Percentiles rank a stretch among this genome's conserved stretches.
phyloP scores from a whole-genome alignment of 371 early-diverging fungal species.

The Coemansia sp. region DNA sequence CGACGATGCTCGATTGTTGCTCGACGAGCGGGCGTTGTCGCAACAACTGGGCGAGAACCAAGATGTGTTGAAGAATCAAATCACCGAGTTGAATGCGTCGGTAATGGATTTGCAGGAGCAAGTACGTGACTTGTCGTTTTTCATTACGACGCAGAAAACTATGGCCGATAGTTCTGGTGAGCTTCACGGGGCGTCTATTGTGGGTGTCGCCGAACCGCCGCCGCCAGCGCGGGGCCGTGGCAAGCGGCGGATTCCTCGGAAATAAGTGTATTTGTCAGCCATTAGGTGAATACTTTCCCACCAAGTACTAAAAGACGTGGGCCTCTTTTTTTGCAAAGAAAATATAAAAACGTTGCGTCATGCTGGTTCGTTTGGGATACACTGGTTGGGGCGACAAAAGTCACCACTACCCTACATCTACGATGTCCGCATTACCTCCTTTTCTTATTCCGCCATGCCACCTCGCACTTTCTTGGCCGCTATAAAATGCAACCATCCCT shows the following conservation, averaged over 20 bases:
- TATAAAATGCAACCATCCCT: too few relatives aligned
- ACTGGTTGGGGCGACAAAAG: too few relatives aligned
- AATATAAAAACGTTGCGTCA: too few relatives aligned
- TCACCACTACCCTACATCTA: too few relatives aligned
- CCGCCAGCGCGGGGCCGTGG: not conserved
- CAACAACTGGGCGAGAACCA: conserved; percentile 29
- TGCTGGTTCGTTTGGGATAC: too few relatives aligned
- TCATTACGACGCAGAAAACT: conserved; percentile 39
- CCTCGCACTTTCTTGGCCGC: too few relatives aligned
- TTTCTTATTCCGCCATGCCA: too few relatives aligned
- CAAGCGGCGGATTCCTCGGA: conserved; percentile 23
- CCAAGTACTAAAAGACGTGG: too few relatives aligned
- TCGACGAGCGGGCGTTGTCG: conserved; percentile 29
- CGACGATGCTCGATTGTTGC: conserved; percentile 24
- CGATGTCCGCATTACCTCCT: too few relatives aligned
- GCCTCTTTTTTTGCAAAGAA: not conserved
- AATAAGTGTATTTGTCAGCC: not conserved
- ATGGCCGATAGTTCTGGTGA: conserved; percentile 13
- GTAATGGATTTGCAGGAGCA: conserved; percentile 40
- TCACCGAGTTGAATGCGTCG: conserved; percentile 7
- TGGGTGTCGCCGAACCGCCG: conserved; percentile 18
- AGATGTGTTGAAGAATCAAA: conserved; percentile 8
- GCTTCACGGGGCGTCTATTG: conserved; percentile 31
- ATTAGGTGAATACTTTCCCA: too few relatives aligned
- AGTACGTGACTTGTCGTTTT: conserved; percentile 44